These are phyloP conservation scores for Mycosarcoma maydis DNA, from an alignment of 1,284 basidiomycete genomes.

Conservation along the genomic window DNA sequence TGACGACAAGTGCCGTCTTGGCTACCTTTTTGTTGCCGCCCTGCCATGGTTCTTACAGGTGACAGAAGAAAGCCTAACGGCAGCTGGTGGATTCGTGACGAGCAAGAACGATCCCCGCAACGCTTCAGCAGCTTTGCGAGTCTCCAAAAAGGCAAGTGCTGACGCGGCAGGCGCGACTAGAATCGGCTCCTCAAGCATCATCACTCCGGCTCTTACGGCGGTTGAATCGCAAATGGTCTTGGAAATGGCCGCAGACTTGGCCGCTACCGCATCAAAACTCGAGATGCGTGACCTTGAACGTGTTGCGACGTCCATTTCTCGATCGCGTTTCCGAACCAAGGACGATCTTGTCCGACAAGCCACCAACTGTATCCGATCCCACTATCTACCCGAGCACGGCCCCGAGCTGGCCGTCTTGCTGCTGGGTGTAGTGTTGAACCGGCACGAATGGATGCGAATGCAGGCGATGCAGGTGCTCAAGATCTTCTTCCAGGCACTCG, in stretches of 20 bases:
- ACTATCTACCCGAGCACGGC: constrained; percentile 75
- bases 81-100: constrained; percentile 18
- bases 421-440: constrained; percentile 85
- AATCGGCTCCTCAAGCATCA: neutral
- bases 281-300: constrained; percentile 80
- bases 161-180: constrained; percentile 5
- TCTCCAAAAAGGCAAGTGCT: constrained; percentile 7
- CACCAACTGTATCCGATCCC: constrained; percentile 81
- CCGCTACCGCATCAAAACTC: constrained; percentile 77
- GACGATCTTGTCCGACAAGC: constrained; percentile 94
- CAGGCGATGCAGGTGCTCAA: constrained; percentile 88
- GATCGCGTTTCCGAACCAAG: constrained; percentile 85
- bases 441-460: constrained; percentile 81
- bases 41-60: constrained; percentile 90
- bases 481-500: constrained; percentile 84
- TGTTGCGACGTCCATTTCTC: constrained; percentile 88
- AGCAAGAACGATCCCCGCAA: constrained; percentile 33
- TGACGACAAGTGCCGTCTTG: constrained; percentile 73
- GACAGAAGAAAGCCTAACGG: constrained; percentile 70
- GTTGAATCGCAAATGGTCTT: constrained; percentile 74
- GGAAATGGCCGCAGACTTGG: constrained; percentile 80
- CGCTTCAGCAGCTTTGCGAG: constrained; percentile 12
- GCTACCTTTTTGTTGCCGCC: constrained; percentile 82
- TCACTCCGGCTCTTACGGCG: constrained; percentile 68
- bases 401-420: constrained; percentile 83